Percentiles rank a stretch among this genome's conserved stretches.
These are phyloP conservation scores for Asterochloris erici DNA, from an alignment of 139 green algal species.

Conservation along the genomic window DNA sequence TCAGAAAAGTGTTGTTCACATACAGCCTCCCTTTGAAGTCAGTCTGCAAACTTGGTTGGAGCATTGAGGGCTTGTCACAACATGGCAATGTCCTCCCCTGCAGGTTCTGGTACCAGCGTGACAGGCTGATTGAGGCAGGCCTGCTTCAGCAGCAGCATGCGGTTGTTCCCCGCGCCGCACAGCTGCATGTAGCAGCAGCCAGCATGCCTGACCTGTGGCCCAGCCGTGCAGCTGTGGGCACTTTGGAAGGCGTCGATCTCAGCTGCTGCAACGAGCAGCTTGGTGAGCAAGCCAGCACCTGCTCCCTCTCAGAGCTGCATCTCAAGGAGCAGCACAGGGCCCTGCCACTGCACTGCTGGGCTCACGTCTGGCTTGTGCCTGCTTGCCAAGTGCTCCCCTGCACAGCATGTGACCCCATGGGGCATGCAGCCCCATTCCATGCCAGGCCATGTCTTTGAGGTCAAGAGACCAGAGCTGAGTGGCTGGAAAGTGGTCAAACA, in stretches of 20 bases:
- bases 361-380: no score
- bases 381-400: no score
- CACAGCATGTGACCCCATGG: no score
- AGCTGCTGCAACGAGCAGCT: neutral
- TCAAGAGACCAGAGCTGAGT: no score
- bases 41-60: no score
- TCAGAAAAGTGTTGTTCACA: neutral
- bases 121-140: neutral
- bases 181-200: neutral
- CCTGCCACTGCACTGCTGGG: no score
- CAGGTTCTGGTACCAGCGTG: constrained; percentile 13
- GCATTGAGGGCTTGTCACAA: neutral
- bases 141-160: neutral
- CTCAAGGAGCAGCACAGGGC: no score
- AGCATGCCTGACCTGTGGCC: constrained; percentile 8
- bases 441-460: no score
- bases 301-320: no score
- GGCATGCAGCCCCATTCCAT: no score
- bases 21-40: neutral
- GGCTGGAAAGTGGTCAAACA: no score
- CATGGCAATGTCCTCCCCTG: neutral
- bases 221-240: neutral
- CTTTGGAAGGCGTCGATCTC: neutral
- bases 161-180: constrained; percentile 6
- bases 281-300: neutral